Conservation (phyloP, 129 eudicot genomes). For the Cynara cardunculus region DNA sequence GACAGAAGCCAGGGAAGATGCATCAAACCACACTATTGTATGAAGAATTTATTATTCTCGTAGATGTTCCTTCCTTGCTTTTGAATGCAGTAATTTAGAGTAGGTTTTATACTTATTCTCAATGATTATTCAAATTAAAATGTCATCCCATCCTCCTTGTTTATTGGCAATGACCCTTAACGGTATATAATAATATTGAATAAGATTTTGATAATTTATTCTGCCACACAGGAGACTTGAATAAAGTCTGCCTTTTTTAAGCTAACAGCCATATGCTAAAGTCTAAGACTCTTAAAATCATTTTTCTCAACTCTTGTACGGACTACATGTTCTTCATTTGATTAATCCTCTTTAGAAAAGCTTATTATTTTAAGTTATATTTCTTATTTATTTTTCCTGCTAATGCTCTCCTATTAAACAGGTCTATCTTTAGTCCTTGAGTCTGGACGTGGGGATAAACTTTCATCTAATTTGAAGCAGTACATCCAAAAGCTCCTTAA, state of each 20-base stretch:
- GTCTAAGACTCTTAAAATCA: not conserved
- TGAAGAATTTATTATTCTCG: not conserved
- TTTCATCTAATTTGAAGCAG: conserved; percentile 55
- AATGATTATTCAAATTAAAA: not conserved
- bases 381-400: not conserved
- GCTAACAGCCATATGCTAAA: not conserved
- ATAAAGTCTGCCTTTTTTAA: too few species aligned
- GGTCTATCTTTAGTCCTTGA: conserved; percentile 57
- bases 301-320: not conserved
- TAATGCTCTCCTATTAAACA: conserved; percentile 18
- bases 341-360: not conserved
- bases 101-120: not conserved
- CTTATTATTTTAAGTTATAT: not conserved
- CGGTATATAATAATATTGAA: not conserved
- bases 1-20: not conserved
- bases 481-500: conserved; percentile 74
- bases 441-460: conserved; percentile 73
- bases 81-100: not conserved
- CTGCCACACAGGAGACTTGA: too few species aligned
- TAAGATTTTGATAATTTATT: not conserved
- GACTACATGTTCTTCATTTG: not conserved
- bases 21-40: not conserved
- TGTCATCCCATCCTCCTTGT: not conserved
- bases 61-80: not conserved
- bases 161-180: not conserved